Evolutionary conservation across 2,329 filamentous ascomycete species (phyloP).

Genomic region (Dothistroma pini): DNA sequence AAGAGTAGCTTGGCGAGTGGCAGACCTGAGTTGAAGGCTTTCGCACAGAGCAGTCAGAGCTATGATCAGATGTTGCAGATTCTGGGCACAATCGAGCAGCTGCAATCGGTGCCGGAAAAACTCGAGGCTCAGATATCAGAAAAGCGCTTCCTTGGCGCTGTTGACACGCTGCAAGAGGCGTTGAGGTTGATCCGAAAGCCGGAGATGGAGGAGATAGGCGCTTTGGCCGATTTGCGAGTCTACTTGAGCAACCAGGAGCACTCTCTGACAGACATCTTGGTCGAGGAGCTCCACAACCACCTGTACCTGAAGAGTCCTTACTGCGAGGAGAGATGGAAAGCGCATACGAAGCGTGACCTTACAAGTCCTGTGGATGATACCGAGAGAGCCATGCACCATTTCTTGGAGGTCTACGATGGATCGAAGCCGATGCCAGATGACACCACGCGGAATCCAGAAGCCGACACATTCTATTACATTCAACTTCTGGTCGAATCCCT

Average conservation of each 20-base stretch:
- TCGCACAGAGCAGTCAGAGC: conserved; percentile 80
- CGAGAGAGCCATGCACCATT: conserved; percentile 54
- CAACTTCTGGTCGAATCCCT: conserved; percentile 81
- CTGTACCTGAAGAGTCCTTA: conserved; percentile 97
- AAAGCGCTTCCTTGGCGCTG: conserved; percentile 88
- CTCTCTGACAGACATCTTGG: conserved; percentile 84
- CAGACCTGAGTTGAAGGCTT: conserved; percentile 83
- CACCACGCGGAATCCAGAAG: conserved; percentile 86
- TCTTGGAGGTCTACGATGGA: conserved; percentile 56
- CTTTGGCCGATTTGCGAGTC: conserved; percentile 75
- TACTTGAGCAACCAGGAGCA: conserved; percentile 94
- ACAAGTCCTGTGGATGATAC: conserved; percentile 38
- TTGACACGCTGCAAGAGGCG: conserved; percentile 86
- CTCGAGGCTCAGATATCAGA: conserved; percentile 93
- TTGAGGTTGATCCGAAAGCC: conserved; percentile 78
- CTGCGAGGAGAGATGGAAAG: conserved; percentile 93
- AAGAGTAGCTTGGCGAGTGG: conserved; percentile 80
- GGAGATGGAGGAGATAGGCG: conserved; percentile 87
- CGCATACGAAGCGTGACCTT: conserved; percentile 58
- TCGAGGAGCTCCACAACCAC: conserved; percentile 97
- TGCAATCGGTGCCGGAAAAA: conserved; percentile 85
- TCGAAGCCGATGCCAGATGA: conserved; percentile 69
- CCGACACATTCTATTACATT: conserved; percentile 93
- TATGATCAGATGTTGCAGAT: conserved; percentile 88
- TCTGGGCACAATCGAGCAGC: conserved; percentile 68